phyloP scores from a whole-genome alignment of 1,284 basidiomycete genomes.

The Trametes pubescens region DNA sequence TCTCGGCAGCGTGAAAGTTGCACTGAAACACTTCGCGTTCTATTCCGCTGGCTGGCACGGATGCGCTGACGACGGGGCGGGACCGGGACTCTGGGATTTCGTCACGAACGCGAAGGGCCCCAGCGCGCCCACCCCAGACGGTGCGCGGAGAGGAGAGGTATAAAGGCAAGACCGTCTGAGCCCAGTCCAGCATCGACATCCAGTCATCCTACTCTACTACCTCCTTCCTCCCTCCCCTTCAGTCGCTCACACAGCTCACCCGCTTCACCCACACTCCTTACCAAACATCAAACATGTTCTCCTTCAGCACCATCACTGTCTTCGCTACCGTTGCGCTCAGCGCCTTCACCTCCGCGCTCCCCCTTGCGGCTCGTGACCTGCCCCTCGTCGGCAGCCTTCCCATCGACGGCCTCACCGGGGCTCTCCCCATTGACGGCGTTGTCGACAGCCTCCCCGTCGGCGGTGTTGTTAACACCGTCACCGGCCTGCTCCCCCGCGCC shows the following conservation, averaged over 20 bases:
- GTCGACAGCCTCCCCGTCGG: conserved; percentile 10
- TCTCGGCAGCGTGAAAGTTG: conserved; percentile 24
- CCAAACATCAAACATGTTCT: conserved; percentile 48
- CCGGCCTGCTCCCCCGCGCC: conserved; percentile 20
- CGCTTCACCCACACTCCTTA: conserved; percentile 31
- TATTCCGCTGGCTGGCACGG: conserved; percentile 5
- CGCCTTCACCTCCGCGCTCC: conserved; percentile 38
- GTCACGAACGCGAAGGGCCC: conserved; percentile 8
- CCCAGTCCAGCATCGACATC: conserved; percentile 31
- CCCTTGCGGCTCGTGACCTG: conserved; percentile 19
- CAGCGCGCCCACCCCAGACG: not conserved
- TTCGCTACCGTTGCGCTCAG: conserved; percentile 49
- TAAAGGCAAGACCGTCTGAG: conserved; percentile 10
- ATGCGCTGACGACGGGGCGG: conserved; percentile 2
- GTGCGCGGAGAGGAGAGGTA: conserved; percentile 6
- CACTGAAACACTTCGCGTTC: conserved; percentile 24
- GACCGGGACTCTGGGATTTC: conserved; percentile 6
- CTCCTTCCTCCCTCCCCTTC: conserved; percentile 13
- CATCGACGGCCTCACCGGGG: conserved; percentile 22
- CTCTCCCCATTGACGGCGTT: not conserved
- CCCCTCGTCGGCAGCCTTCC: conserved; percentile 23
- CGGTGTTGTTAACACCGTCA: conserved; percentile 17
- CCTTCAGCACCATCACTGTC: conserved; percentile 50
- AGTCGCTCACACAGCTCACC: conserved; percentile 47
- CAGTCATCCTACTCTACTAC: conserved; percentile 24